Percentiles rank a stretch among this genome's conserved stretches.
These are phyloP conservation scores for Dionaea muscipula DNA, from an alignment of 179 eudicot genomes.

Conservation along the genomic window DNA sequence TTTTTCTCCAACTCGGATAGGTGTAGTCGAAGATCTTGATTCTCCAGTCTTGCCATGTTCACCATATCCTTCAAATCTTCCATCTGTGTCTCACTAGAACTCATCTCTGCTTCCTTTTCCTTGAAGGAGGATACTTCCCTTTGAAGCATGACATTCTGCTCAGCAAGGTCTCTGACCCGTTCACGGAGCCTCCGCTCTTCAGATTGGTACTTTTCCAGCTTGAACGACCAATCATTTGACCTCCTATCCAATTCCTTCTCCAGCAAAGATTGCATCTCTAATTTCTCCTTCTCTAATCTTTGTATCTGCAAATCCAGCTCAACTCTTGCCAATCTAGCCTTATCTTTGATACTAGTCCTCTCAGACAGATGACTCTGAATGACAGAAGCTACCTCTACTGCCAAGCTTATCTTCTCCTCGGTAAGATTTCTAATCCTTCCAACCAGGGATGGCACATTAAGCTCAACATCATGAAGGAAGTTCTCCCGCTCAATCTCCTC, in stretches of 20 bases:
- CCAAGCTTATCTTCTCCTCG: conserved; percentile 50
- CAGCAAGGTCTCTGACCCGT: conserved; percentile 85
- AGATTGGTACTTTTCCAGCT: conserved; percentile 57
- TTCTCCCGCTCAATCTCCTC: conserved; percentile 52
- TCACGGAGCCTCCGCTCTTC: conserved; percentile 88
- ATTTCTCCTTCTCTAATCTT: conserved; percentile 64
- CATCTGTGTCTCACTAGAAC: conserved; percentile 41
- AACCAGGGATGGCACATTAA: conserved; percentile 38
- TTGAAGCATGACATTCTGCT: conserved; percentile 84
- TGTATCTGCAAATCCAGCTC: conserved; percentile 36
- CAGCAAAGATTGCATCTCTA: conserved; percentile 44
- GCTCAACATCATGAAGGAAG: conserved; percentile 32
- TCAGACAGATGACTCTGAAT: conserved; percentile 38
- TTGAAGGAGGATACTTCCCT: conserved; percentile 61
- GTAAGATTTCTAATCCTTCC: conserved; percentile 41
- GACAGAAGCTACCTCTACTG: conserved; percentile 46
- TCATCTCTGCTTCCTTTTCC: conserved; percentile 41
- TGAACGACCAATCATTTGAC: conserved; percentile 76
- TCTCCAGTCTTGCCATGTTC: conserved; percentile 50
- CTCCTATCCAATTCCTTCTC: conserved; percentile 86
- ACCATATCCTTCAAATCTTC: conserved; percentile 35
- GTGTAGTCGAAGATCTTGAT: conserved; percentile 34
- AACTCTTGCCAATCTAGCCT: conserved; percentile 20
- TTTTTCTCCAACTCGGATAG: conserved; percentile 43
- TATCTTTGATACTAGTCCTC: conserved; percentile 40